phyloP scores from a whole-genome alignment of 495 filamentous ascomycete genomes.

The Xylaria intraflava region DNA sequence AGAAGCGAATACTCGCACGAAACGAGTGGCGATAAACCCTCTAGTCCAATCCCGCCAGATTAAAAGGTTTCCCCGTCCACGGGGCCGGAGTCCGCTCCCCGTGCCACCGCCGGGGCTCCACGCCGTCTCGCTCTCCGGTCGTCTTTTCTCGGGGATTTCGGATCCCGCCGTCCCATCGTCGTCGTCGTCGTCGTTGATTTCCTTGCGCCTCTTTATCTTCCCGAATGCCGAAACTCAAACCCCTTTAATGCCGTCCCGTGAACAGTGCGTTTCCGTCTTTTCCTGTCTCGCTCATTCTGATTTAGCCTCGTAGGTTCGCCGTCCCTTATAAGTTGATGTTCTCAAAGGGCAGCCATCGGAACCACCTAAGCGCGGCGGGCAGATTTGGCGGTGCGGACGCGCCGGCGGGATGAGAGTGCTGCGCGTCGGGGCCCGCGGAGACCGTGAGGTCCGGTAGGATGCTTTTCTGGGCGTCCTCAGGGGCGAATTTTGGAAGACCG shows the following conservation, averaged over 20 bases:
- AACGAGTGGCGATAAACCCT: no score
- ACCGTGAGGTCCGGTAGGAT: not conserved
- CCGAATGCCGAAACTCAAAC: no score
- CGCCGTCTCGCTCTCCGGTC: no score
- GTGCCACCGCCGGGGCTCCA: no score
- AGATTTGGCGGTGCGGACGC: not conserved
- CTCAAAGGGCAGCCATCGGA: slow-evolving; percentile 10
- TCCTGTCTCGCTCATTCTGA: not conserved
- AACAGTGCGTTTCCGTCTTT: not conserved
- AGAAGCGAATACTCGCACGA: no score
- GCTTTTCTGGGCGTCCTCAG: not conserved
- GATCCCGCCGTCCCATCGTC: no score
- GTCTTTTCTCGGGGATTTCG: no score
- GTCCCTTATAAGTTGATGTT: slow-evolving; percentile 3
- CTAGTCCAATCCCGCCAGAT: no score
- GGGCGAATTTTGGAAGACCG: not conserved
- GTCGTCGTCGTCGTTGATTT: no score
- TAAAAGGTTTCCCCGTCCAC: no score
- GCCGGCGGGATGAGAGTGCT: not conserved
- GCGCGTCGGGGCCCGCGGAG: not conserved
- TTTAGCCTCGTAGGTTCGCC: not conserved
- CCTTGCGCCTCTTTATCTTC: no score
- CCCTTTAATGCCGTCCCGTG: not conserved
- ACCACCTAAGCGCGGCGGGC: slow-evolving; percentile 2
- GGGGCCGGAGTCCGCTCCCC: no score